A percentile compares a stretch with the other conserved stretches of the same genome.
Conservation (phyloP, 768 basidiomycete species). For the Paxillus ammoniavirescens region DNA sequence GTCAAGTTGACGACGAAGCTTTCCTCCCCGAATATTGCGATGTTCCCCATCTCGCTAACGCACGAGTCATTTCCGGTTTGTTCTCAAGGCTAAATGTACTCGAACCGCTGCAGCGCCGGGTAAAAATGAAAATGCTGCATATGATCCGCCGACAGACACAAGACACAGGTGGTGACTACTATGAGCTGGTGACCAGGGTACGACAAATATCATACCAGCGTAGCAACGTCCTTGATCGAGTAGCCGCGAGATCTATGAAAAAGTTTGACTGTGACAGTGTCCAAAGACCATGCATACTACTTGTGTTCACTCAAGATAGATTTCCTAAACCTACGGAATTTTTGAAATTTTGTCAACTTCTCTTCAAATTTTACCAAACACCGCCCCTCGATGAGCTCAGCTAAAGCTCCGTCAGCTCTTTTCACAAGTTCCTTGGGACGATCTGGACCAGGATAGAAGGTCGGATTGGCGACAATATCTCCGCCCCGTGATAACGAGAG, state of each 20-base stretch:
- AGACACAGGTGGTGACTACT: too few relatives aligned
- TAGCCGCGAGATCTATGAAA: not conserved
- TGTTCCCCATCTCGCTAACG: not conserved
- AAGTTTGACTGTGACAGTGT: not conserved
- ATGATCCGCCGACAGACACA: too few relatives aligned
- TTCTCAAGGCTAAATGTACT: not conserved
- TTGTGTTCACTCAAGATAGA: conserved; percentile 11
- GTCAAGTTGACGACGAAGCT: conserved; percentile 38
- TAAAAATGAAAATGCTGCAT: too few relatives aligned
- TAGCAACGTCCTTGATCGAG: not conserved
- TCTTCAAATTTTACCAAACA: conserved; percentile 17
- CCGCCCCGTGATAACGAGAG: conserved; percentile 11
- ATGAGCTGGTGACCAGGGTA: too few relatives aligned
- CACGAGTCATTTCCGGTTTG: not conserved
- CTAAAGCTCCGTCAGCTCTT: conserved; percentile 16
- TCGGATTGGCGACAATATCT: conserved; percentile 17
- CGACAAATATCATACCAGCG: too few relatives aligned
- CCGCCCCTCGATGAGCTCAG: conserved; percentile 18
- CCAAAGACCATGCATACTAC: conserved; percentile 1
- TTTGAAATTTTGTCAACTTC: conserved; percentile 15
- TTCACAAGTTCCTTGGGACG: conserved; percentile 11
- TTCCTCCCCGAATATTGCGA: conserved; percentile 21
- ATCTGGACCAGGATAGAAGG: conserved; percentile 16
- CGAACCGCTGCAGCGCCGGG: too few relatives aligned
- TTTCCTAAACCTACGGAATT: conserved; percentile 15